Evolutionary conservation across 306 rosid genomes (phyloP).

Genomic region (Lathyrus aphaca): DNA sequence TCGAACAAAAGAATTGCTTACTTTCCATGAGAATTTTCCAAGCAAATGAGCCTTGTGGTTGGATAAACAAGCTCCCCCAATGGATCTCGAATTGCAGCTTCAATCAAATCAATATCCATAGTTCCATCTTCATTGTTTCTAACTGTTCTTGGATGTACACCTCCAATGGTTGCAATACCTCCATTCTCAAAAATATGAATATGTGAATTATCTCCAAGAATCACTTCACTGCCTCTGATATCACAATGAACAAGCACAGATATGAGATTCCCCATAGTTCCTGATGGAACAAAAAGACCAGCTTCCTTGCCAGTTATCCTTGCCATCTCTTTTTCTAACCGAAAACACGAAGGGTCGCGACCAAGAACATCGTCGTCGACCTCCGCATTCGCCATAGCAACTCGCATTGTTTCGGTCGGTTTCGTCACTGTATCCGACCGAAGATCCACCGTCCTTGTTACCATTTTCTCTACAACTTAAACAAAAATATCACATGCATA

Average conservation of each 20-base stretch:
- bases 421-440: conserved; percentile 92
- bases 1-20: conserved; percentile 45
- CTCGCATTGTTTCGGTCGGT: conserved; percentile 75
- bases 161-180: conserved; percentile 85
- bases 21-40: conserved; percentile 94
- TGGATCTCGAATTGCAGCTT: conserved; percentile 80
- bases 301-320: conserved; percentile 78
- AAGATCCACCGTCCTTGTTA: conserved; percentile 65
- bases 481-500: neutral
- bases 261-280: conserved; percentile 92
- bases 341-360: conserved; percentile 69
- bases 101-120: conserved; percentile 73
- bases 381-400: conserved; percentile 78
- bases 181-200: conserved; percentile 90
- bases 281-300: conserved; percentile 85
- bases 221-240: conserved; percentile 85
- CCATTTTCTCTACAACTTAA: conserved; percentile 58
- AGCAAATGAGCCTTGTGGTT: conserved; percentile 91
- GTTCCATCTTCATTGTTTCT: conserved; percentile 83
- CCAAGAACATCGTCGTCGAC: conserved; percentile 86
- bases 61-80: conserved; percentile 63
- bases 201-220: conserved; percentile 86
- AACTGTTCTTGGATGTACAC: conserved; percentile 82
- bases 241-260: conserved; percentile 93
- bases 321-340: conserved; percentile 74